Conservation (phyloP, 2,329 filamentous ascomycete species). For the Ophiostoma montium region DNA sequence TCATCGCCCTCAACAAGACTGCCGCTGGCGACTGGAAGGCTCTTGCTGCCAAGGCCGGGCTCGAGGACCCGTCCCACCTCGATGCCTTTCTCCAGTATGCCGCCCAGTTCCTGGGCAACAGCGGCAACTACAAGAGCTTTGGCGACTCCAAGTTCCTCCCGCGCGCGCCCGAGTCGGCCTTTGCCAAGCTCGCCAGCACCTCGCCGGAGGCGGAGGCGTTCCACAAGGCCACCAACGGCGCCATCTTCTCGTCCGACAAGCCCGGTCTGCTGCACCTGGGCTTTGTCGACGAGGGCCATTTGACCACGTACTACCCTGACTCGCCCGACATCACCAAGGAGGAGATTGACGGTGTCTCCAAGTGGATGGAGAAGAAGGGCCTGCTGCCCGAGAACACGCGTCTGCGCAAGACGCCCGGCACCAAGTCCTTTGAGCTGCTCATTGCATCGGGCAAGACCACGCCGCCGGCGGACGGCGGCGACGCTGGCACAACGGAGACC, state of each 20-base stretch:
- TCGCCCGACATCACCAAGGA: slow-evolving; percentile 59
- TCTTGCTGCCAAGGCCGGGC: slow-evolving; percentile 48
- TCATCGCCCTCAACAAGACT: slow-evolving; percentile 54
- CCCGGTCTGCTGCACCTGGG: slow-evolving; percentile 59
- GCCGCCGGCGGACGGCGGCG: slow-evolving; percentile 48
- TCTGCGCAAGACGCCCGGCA: slow-evolving; percentile 47
- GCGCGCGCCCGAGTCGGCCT: slow-evolving; percentile 46
- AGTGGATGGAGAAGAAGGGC: slow-evolving; percentile 54
- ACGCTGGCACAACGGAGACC: slow-evolving; percentile 48
- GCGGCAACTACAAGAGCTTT: slow-evolving; percentile 77
- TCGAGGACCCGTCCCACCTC: slow-evolving; percentile 49
- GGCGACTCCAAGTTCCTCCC: slow-evolving; percentile 77
- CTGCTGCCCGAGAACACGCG: slow-evolving; percentile 66
- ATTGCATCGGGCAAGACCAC: slow-evolving; percentile 54
- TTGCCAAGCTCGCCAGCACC: slow-evolving; percentile 49
- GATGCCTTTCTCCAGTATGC: slow-evolving; percentile 62
- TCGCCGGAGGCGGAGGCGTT: slow-evolving; percentile 46
- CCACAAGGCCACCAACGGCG: slow-evolving; percentile 55
- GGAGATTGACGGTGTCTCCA: slow-evolving; percentile 60
- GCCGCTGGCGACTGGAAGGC: slow-evolving; percentile 57
- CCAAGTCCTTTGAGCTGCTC: slow-evolving; percentile 49
- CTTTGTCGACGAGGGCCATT: slow-evolving; percentile 58
- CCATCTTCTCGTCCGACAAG: slow-evolving; percentile 55
- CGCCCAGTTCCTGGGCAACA: slow-evolving; percentile 65
- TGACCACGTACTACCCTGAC: slow-evolving; percentile 73